Evolutionary conservation across 176 grass and related monocot species (phyloP), one percentile per base, ranked within the genome.

Genomic region (Saccharum spontaneum): DNA sequence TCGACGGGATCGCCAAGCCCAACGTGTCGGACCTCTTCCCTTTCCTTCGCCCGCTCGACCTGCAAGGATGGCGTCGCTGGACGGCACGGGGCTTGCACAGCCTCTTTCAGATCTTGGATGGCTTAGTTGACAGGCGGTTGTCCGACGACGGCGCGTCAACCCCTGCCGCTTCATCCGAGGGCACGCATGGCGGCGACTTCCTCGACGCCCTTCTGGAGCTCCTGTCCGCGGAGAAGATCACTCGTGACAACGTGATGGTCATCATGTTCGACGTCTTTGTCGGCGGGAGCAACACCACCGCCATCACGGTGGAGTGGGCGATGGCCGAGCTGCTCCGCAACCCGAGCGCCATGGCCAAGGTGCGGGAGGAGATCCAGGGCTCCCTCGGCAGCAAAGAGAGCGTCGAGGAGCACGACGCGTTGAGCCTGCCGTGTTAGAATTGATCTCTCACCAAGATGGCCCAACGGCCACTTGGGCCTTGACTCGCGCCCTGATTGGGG

Each of bases 11-110:
- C 41, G 38, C 69, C 0, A 75, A 74, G 43, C 68, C 74, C 1
- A 92, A 92, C 68, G 28, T 90, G 40, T 93, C 91, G 8, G 91
- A 93, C 12, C 26, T 85, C 6, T 75, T 82, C 50, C 87, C 91
- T 8, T 82, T 90, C n/a, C 81, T 90, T 54, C 40, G 84, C 9
- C 10, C 10, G 18, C 26, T 90, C 4, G 91, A 93, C 65, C 11
- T 90, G 62, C 88, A 93, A 33, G 80, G n/a, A n/a, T n/a, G n/a
- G n/a, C n/a, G n/a, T n/a, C n/a, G n/a, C n/a, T n/a, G n/a, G n/a
- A n/a, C n/a, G n/a, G n/a, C n/a, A n/a, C n/a, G n/a, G n/a, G n/a
- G n/a, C n/a, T n/a, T n/a, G n/a, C n/a, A n/a, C n/a, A n/a, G n/a
- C n/a, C n/a, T n/a, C n/a, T n/a, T n/a, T n/a, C n/a, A n/a, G n/a